Conservation (phyloP, 176 grass and related monocot species). For the Ananas comosus region DNA sequence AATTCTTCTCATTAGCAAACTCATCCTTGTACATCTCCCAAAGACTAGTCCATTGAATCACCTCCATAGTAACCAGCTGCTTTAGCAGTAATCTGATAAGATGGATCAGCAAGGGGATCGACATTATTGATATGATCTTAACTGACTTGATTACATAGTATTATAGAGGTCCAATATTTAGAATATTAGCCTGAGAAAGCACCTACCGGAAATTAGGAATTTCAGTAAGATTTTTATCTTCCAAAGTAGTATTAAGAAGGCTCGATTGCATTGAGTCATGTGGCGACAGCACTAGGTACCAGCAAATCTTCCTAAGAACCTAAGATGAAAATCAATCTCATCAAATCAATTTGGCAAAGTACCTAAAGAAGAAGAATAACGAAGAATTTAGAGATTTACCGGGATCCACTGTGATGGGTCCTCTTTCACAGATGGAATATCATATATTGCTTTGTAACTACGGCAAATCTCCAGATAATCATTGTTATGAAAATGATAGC, state of each 20-base stretch:
- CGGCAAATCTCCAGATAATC: constrained; percentile 92
- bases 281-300: constrained; percentile 74
- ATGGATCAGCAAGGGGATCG: background rate
- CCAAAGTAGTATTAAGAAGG: constrained; percentile 77
- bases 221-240: constrained; percentile 93
- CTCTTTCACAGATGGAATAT: constrained; percentile 82
- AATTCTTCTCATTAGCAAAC: constrained; percentile 78
- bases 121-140: background rate
- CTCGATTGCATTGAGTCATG: constrained; percentile 95
- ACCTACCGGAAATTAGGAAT: constrained; percentile 72
- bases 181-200: constrained; percentile 9
- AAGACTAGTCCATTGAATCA: constrained; percentile 73
- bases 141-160: background rate
- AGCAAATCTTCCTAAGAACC: constrained; percentile 95
- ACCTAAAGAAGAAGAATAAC: background rate
- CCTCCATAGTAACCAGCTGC: constrained; percentile 95
- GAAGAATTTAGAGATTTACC: constrained; percentile 29
- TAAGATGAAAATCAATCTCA: constrained; percentile 16
- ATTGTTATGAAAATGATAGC: constrained; percentile 78
- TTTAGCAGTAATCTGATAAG: constrained; percentile 55
- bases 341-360: background rate
- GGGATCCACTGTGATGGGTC: constrained; percentile 75
- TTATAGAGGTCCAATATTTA: background rate
- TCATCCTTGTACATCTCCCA: constrained; percentile 72
- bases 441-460: constrained; percentile 90